Evolutionary conservation across 192 early-diverging fungal genomes (phyloP).

Genomic region (Backusella morwellensis): DNA sequence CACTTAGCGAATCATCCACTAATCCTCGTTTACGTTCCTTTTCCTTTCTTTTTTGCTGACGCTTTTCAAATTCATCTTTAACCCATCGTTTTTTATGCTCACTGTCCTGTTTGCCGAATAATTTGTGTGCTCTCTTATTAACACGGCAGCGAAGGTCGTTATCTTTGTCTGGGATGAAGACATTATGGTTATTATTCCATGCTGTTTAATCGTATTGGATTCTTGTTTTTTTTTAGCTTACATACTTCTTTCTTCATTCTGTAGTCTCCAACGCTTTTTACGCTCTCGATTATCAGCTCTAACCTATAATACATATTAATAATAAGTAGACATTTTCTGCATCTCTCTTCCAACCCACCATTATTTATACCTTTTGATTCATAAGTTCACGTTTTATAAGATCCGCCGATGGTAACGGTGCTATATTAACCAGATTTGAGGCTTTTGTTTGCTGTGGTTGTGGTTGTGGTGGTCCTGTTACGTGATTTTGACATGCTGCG

Average conservation of each 20-base stretch:
- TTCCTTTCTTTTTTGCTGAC: constrained; percentile 57
- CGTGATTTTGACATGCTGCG: background rate
- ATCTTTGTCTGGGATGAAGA: constrained; percentile 53
- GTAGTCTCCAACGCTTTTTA: constrained; percentile 51
- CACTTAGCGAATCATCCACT: constrained; percentile 14
- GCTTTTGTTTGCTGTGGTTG: background rate
- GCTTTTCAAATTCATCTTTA: constrained; percentile 63
- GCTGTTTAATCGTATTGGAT: background rate
- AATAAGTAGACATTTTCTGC: background rate
- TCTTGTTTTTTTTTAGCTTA: background rate
- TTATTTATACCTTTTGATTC: constrained; percentile 32
- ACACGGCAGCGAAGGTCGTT: constrained; percentile 71
- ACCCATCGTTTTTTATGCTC: constrained; percentile 60
- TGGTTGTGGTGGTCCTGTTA: background rate
- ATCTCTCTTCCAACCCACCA: no score
- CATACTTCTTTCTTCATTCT: constrained; percentile 54
- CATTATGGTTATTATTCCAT: background rate
- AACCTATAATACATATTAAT: constrained; percentile 15
- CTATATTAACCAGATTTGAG: background rate
- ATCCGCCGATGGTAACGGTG: constrained; percentile 17
- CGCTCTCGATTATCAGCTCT: constrained; percentile 50
- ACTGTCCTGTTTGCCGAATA: constrained; percentile 51
- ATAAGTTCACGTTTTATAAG: constrained; percentile 39
- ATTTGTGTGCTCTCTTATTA: constrained; percentile 64
- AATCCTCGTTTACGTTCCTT: constrained; percentile 47